Evolutionary conservation across 129 eudicot genomes (phyloP).

Genomic region (Flaveria trinervia): DNA sequence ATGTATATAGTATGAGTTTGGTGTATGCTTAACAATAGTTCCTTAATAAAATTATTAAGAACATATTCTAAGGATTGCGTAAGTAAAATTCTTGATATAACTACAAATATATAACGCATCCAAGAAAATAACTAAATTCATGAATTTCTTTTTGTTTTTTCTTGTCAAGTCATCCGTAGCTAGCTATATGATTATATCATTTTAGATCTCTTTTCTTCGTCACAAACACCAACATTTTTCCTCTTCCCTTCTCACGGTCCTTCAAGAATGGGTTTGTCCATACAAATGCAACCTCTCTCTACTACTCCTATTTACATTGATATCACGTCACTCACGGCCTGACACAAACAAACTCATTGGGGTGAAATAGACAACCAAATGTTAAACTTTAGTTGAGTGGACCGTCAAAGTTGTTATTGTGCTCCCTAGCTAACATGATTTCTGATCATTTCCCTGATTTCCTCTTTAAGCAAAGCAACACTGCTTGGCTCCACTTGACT

Average conservation of each 20-base stretch:
- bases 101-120: background rate
- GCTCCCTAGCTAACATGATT: constrained; percentile 36
- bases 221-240: too few species aligned
- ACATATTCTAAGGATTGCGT: background rate
- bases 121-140: background rate
- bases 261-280: too few species aligned
- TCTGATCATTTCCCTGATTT: constrained; percentile 28
- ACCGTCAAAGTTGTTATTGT: constrained; percentile 25
- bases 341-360: too few species aligned
- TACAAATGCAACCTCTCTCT: too few species aligned
- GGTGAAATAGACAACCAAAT: background rate
- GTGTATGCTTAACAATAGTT: background rate
- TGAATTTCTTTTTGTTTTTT: too few species aligned
- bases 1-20: background rate
- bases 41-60: background rate
- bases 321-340: too few species aligned
- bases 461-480: constrained; percentile 29
- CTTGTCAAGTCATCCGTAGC: too few species aligned
- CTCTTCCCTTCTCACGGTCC: too few species aligned
- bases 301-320: too few species aligned
- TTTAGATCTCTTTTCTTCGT: too few species aligned
- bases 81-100: background rate
- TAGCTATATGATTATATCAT: too few species aligned
- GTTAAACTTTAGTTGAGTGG: constrained; percentile 28
- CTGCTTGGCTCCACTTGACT: constrained; percentile 32